Evolutionary conservation across 495 filamentous ascomycete species (phyloP).

Genomic region (Aspergillus indologenus): DNA sequence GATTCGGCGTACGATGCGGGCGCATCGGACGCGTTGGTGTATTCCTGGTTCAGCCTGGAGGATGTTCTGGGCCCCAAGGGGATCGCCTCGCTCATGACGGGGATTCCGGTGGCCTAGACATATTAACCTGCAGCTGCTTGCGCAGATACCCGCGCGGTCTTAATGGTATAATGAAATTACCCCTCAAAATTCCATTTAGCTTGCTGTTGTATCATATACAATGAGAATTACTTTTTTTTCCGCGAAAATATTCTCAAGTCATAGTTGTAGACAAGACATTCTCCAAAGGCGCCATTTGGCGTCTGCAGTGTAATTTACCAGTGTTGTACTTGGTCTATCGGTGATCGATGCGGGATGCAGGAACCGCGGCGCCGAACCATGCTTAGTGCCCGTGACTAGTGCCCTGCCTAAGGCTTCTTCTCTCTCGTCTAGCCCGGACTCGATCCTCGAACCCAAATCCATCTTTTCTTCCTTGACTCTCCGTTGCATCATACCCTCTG

Average conservation of each 20-base stretch:
- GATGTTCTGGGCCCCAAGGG: slow-evolving; percentile 25
- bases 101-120: slow-evolving; percentile 14
- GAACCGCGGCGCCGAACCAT: neutral
- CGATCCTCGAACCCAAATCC: neutral
- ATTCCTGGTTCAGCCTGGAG: slow-evolving; percentile 19
- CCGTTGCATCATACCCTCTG: neutral
- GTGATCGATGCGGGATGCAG: neutral
- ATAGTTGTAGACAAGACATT: too few species aligned
- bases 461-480: neutral
- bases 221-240: too few species aligned
- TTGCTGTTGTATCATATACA: too few species aligned
- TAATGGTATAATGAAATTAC: too few species aligned
- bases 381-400: neutral
- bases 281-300: too few species aligned
- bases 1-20: slow-evolving; percentile 17
- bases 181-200: too few species aligned
- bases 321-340: too few species aligned
- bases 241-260: too few species aligned
- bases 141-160: too few species aligned
- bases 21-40: slow-evolving; percentile 13
- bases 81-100: slow-evolving; percentile 26
- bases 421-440: neutral
- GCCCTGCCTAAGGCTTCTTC: neutral
- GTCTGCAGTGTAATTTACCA: too few species aligned
- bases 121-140: too few species aligned